Conservation (phyloP, 208 protist species). For the Tritrichomonas foetus region DNA sequence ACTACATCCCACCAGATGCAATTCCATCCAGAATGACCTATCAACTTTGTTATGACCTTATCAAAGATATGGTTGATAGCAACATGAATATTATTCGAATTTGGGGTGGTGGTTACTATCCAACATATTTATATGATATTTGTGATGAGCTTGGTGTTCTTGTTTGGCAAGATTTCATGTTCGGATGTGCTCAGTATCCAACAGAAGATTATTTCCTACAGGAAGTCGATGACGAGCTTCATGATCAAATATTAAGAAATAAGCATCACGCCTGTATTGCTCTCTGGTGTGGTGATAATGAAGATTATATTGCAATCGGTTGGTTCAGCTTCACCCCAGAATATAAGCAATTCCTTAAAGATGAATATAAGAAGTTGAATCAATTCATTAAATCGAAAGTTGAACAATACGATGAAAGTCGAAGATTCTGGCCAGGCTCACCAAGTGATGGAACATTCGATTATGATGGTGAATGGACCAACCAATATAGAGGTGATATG, state of each 20-base stretch:
- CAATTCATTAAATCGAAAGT: background rate
- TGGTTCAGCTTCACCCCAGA: background rate
- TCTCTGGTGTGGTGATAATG: background rate
- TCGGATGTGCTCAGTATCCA: conserved; percentile 65
- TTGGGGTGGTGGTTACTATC: conserved; percentile 69
- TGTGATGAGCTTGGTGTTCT: conserved; percentile 64
- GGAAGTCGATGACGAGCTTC: background rate
- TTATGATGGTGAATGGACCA: background rate
- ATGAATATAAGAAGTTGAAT: background rate
- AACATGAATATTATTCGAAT: conserved; percentile 67
- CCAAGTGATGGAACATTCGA: background rate
- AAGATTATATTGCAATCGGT: background rate
- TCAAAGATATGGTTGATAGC: conserved; percentile 43
- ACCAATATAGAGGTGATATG: background rate
- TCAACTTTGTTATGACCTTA: conserved; percentile 39
- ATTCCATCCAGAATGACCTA: conserved; percentile 52
- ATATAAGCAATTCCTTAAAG: background rate
- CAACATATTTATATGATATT: conserved; percentile 64
- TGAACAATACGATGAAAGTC: background rate
- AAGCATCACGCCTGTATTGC: background rate
- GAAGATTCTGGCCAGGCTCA: background rate
- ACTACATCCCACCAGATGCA: conserved; percentile 61
- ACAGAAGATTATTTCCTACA: background rate
- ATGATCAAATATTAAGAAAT: background rate
- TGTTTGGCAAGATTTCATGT: conserved; percentile 71